These are phyloP conservation scores for Fusarium armeniacum DNA, from an alignment of 2,329 filamentous ascomycete species.

Conservation along the genomic window DNA sequence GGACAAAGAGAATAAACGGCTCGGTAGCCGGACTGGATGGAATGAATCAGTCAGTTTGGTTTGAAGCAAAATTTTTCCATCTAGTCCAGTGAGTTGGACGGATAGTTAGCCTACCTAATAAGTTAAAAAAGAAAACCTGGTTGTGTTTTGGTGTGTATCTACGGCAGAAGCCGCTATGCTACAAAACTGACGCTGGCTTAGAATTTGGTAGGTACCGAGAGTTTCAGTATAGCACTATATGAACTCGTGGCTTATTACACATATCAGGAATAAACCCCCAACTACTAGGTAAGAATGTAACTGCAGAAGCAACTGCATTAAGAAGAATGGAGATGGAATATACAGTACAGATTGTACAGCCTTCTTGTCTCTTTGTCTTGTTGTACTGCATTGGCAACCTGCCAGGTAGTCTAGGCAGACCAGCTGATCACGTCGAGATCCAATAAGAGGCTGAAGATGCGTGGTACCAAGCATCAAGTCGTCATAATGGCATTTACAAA, in stretches of 20 bases:
- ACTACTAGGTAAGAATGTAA: neutral
- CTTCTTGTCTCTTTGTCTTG: conserved; percentile 13
- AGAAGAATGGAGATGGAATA: conserved; percentile 8
- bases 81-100: neutral
- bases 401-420: conserved; percentile 27
- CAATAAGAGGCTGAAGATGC: conserved; percentile 29
- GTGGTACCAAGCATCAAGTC: conserved; percentile 34
- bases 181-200: conserved; percentile 11
- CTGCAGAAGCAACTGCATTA: neutral
- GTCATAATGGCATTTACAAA: conserved; percentile 41
- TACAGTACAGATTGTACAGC: neutral
- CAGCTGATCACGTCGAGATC: conserved; percentile 35
- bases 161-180: conserved; percentile 9
- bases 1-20: conserved; percentile 34
- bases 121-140: neutral
- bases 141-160: conserved; percentile 18
- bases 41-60: conserved; percentile 37
- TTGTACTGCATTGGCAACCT: conserved; percentile 36
- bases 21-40: conserved; percentile 34
- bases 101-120: neutral
- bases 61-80: neutral
- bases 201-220: neutral
- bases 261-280: neutral
- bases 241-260: conserved; percentile 4
- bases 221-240: neutral